These are phyloP conservation scores for Diaporthe aspalathi DNA, from an alignment of 2,329 filamentous ascomycete species.

Conservation along the genomic window DNA sequence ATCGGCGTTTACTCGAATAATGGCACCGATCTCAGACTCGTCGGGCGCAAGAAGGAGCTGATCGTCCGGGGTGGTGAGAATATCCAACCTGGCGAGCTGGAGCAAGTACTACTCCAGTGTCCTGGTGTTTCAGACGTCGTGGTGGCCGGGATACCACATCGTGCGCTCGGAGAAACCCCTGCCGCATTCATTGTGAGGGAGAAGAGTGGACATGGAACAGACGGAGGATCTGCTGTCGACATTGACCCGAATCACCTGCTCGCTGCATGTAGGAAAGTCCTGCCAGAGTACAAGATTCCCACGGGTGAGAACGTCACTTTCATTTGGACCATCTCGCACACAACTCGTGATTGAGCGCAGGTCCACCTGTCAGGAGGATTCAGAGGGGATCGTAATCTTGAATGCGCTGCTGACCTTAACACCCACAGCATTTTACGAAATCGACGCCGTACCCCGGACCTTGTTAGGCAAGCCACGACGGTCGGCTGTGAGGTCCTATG, in stretches of 20 bases:
- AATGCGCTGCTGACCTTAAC: not conserved
- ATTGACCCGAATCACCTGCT: not conserved
- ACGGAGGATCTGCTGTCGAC: not conserved
- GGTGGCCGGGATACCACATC: not conserved
- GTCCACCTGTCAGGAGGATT: no score
- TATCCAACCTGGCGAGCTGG: slow-evolving; percentile 15
- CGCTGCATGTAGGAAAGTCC: not conserved
- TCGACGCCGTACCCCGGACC: slow-evolving; percentile 15
- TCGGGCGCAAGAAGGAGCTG: slow-evolving; percentile 19
- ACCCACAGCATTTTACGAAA: not conserved
- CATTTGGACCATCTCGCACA: not conserved
- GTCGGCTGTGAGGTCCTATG: not conserved
- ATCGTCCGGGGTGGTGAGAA: slow-evolving; percentile 29
- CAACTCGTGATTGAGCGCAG: not conserved
- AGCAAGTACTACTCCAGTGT: not conserved
- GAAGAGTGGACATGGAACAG: not conserved
- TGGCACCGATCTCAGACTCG: not conserved
- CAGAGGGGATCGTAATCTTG: accelerated
- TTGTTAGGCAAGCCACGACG: slow-evolving; percentile 11
- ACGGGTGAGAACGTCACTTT: not conserved
- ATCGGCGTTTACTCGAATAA: not conserved
- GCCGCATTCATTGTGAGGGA: slow-evolving; percentile 7
- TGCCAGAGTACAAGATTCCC: slow-evolving; percentile 25
- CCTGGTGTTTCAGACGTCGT: slow-evolving; percentile 13
- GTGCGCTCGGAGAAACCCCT: slow-evolving; percentile 10